Evolutionary conservation across 805 yeast genomes (phyloP), one percentile per base, ranked within the genome.

Genomic region (Jamesozyma rosinii): DNA sequence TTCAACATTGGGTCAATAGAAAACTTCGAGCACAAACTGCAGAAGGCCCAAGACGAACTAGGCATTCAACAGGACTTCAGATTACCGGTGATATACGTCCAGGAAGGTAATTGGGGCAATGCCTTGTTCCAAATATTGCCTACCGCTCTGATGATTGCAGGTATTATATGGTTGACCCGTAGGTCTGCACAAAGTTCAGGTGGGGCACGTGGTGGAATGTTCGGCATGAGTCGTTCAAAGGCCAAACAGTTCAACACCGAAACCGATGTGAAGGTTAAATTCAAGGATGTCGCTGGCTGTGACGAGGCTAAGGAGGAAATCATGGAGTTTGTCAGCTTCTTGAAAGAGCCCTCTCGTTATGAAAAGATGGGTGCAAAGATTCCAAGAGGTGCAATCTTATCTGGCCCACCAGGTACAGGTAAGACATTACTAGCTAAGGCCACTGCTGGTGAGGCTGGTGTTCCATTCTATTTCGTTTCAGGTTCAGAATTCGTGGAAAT

Each of bases 381-480:
- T 52, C 99, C 99, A 38, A 78, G 97, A 61, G 99, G 99, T 54
- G 98, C 98, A 9, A 86, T 92, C 47, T 69, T 92, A 44, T 83
- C 95, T 1, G 99, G 99, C 39, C 95, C 98, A 15, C 99, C 99
- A 41, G 99, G 99, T 70, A 92, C 98, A 9, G 99, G 99, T 78
- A 92, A 92, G 63, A 92, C 99, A 1, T 70, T 92, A 42, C 69
- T 92, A 40, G 99, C 99, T 11, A 90, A 87, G 61, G 99, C 99
- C 4, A 92, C 97, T 40, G 98, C 98, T 1, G 98, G 98, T 52
- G 99, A 92, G 65, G 98, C 99, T 0, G 95, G 92, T 44, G 98
- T 92, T 34, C 97, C 99, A 35, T 92, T 92, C 62, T 80, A 80
- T 55, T 84, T 95, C 14, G 97, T 92, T 17, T 85, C 95, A 1